A percentile compares a stretch with the other conserved stretches of the same genome.
These are phyloP conservation scores for Plasmodium inui DNA, from an alignment of 169 alveolate species.

Conservation along the genomic window DNA sequence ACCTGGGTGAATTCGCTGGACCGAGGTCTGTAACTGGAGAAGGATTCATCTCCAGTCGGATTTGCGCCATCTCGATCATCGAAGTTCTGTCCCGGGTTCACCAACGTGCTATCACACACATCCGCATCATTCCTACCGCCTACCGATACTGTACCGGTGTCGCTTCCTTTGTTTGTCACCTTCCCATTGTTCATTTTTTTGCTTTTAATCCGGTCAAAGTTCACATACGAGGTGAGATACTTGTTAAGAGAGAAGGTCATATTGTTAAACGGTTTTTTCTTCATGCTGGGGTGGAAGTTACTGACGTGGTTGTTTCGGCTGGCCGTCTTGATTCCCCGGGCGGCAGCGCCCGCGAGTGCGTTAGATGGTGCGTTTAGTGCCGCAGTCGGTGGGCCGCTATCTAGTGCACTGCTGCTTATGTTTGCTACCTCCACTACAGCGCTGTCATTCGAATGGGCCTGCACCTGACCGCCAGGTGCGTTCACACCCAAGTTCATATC, in stretches of 20 bases:
- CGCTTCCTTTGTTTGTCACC: neutral
- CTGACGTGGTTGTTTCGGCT: neutral
- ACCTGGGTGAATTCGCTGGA: neutral
- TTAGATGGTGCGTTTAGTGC: neutral
- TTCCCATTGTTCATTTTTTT: neutral
- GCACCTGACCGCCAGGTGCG: neutral
- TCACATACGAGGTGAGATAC: constrained; percentile 16
- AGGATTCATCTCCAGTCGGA: neutral
- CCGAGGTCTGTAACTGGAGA: neutral
- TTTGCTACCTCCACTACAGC: neutral
- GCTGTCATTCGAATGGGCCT: neutral
- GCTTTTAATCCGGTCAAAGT: neutral
- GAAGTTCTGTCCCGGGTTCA: neutral
- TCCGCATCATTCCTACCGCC: neutral
- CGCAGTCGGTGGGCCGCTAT: neutral
- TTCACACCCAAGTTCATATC: neutral
- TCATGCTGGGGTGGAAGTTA: neutral
- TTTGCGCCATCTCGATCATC: neutral
- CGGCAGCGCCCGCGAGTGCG: neutral
- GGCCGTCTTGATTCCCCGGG: neutral
- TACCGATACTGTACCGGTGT: neutral
- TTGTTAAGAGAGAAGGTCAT: constrained; percentile 51
- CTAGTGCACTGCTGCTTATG: neutral
- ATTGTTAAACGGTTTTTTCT: constrained; percentile 32
- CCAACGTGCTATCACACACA: neutral